Conservation (phyloP, 2,329 filamentous ascomycete genomes). For the Aspergillus neotritici region DNA sequence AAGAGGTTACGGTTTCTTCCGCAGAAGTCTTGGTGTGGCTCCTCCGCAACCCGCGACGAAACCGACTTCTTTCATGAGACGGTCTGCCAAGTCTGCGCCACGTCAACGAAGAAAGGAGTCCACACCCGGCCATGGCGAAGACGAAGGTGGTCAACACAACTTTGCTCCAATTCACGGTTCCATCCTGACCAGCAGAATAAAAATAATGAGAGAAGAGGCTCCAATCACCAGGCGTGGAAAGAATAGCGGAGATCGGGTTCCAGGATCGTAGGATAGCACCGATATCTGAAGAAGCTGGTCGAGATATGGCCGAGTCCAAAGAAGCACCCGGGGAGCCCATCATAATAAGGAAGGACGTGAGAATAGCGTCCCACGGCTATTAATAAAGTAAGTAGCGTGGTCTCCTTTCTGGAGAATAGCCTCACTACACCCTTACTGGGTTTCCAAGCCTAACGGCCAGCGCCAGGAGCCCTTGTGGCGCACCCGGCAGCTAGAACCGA, state of each 20-base stretch:
- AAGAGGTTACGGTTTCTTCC: slow-evolving; percentile 28
- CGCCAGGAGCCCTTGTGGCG: slow-evolving; percentile 2
- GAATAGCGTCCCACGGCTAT: slow-evolving; percentile 3
- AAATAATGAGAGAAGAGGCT: slow-evolving; percentile 15
- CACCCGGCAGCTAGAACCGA: slow-evolving; percentile 9
- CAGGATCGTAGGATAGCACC: slow-evolving; percentile 14
- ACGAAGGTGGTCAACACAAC: slow-evolving; percentile 28
- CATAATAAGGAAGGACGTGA: slow-evolving; percentile 3
- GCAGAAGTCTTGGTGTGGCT: slow-evolving; percentile 21
- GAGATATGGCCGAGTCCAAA: slow-evolving; percentile 6
- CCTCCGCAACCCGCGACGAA: slow-evolving; percentile 17
- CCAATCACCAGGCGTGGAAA: slow-evolving; percentile 16
- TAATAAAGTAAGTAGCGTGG: slow-evolving; percentile 9
- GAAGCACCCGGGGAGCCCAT: slow-evolving; percentile 13
- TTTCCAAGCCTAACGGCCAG: slow-evolving; percentile 7
- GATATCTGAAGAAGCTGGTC: slow-evolving; percentile 4
- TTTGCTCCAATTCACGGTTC: slow-evolving; percentile 24
- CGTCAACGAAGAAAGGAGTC: slow-evolving; percentile 26
- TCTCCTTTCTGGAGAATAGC: slow-evolving; percentile 8
- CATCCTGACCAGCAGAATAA: slow-evolving; percentile 23
- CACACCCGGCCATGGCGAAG: slow-evolving; percentile 34
- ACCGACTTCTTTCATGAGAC: slow-evolving; percentile 14
- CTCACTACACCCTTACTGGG: slow-evolving; percentile 6
- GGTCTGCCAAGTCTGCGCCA: slow-evolving; percentile 17
- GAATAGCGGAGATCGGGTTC: slow-evolving; percentile 15